Evolutionary conservation across 2,329 filamentous ascomycete genomes (phyloP).

Genomic region (Monosporascus sp.): DNA sequence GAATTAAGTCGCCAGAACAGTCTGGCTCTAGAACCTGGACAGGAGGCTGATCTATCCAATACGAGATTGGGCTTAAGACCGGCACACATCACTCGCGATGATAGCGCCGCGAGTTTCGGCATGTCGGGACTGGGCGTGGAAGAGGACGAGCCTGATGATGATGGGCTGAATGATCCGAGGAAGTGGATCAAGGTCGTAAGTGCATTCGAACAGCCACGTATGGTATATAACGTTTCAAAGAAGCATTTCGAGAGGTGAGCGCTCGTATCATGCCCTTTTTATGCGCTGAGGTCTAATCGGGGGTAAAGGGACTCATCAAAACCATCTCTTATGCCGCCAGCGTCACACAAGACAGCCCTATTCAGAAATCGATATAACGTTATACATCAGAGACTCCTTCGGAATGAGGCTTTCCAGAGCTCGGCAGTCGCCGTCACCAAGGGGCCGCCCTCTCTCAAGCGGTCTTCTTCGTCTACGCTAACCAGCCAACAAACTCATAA

Average conservation of each 20-base stretch:
- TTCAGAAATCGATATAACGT: slow-evolving; percentile 91
- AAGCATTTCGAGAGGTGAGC: slow-evolving; percentile 81
- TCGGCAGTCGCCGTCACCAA: slow-evolving; percentile 64
- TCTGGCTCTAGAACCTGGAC: slow-evolving; percentile 52
- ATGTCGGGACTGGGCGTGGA: slow-evolving; percentile 48
- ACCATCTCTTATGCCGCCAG: slow-evolving; percentile 67
- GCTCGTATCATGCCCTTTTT: slow-evolving; percentile 3
- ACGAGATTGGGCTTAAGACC: slow-evolving; percentile 52
- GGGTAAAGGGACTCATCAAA: slow-evolving; percentile 50
- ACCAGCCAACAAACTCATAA: slow-evolving; percentile 65
- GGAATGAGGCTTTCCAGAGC: slow-evolving; percentile 88
- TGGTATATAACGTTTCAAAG: slow-evolving; percentile 71
- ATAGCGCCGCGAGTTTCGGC: slow-evolving; percentile 61
- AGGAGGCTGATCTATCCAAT: slow-evolving; percentile 46
- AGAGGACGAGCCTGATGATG: slow-evolving; percentile 53
- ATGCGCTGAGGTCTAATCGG: neutral
- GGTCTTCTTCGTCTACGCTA: slow-evolving; percentile 50
- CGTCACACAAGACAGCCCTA: slow-evolving; percentile 74
- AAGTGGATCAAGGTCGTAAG: slow-evolving; percentile 79
- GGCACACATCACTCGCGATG: slow-evolving; percentile 45
- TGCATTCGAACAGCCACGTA: slow-evolving; percentile 79
- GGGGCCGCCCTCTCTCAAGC: slow-evolving; percentile 45
- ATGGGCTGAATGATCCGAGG: slow-evolving; percentile 61
- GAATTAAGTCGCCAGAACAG: slow-evolving; percentile 59
- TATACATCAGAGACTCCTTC: slow-evolving; percentile 83